Evolutionary conservation across 768 basidiomycete genomes (phyloP).

Genomic region (Trametes villosa): DNA sequence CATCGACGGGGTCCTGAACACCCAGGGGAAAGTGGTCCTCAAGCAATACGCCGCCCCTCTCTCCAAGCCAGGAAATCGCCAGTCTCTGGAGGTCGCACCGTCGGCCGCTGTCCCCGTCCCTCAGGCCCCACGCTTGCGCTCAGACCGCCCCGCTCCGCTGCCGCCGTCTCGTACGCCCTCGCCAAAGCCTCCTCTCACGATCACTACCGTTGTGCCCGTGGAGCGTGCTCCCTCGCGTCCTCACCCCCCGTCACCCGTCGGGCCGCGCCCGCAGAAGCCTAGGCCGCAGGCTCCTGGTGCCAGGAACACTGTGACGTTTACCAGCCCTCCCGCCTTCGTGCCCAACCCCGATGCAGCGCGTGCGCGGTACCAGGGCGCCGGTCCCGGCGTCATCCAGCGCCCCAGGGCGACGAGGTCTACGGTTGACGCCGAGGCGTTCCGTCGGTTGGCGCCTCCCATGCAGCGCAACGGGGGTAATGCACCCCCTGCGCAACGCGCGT

Average conservation of each 20-base stretch:
- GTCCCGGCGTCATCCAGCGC: not conserved
- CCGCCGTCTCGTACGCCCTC: slow-evolving; percentile 38
- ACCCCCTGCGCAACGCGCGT: slow-evolving; percentile 20
- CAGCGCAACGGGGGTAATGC: slow-evolving; percentile 4
- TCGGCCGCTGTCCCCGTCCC: not conserved
- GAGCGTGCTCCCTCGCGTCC: slow-evolving; percentile 39
- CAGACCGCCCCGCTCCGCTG: slow-evolving; percentile 32
- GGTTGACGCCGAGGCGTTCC: not conserved
- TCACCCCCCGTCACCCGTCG: slow-evolving; percentile 53
- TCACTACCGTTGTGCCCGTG: slow-evolving; percentile 20
- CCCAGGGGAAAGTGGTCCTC: slow-evolving; percentile 37
- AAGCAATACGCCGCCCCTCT: slow-evolving; percentile 49
- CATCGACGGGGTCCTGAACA: slow-evolving; percentile 34
- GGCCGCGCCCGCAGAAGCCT: slow-evolving; percentile 47
- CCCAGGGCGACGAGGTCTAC: not conserved
- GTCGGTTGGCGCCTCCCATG: slow-evolving; percentile 2
- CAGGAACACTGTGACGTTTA: slow-evolving; percentile 5
- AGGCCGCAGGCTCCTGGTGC: slow-evolving; percentile 20
- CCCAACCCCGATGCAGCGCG: slow-evolving; percentile 15
- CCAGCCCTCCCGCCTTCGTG: slow-evolving; percentile 8
- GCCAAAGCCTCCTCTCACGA: slow-evolving; percentile 27
- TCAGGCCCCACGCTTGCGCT: slow-evolving; percentile 24
- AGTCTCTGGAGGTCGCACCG: slow-evolving; percentile 17
- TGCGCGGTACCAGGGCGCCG: slow-evolving; percentile 5
- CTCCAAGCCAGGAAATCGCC: slow-evolving; percentile 31